Evolutionary conservation across 108 stramenopile genomes (phyloP).

Genomic region (Aureococcus anophagefferens): DNA sequence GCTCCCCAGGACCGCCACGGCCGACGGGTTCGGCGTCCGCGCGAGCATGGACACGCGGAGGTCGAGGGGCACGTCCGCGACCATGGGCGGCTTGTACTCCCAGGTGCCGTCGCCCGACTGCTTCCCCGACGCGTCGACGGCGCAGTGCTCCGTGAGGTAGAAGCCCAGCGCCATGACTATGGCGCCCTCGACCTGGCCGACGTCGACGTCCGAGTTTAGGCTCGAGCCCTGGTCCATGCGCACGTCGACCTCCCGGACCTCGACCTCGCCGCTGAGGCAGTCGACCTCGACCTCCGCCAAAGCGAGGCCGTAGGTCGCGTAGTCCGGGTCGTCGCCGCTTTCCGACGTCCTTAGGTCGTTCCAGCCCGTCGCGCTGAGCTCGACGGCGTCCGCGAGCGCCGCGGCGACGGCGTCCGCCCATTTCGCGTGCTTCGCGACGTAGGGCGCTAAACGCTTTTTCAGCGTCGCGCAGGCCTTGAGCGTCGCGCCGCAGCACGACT

Average conservation of each 20-base stretch:
- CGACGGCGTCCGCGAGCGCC: no score
- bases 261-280: constrained; percentile 20
- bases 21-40: constrained; percentile 3
- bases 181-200: constrained; percentile 36
- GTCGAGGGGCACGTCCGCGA: constrained; percentile 20
- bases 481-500: constrained; percentile 18
- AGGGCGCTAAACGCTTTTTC: no score
- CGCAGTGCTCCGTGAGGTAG: constrained; percentile 19
- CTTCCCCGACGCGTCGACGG: constrained; percentile 4
- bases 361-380: constrained; percentile 16
- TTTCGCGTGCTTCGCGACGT: no score
- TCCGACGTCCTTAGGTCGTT: no score
- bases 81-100: constrained; percentile 32
- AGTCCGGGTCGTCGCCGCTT: constrained; percentile 9
- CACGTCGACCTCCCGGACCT: constrained; percentile 15
- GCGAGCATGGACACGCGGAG: constrained; percentile 22
- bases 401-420: no score
- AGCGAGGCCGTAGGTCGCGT: constrained; percentile 24
- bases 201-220: constrained; percentile 24
- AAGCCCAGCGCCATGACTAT: constrained; percentile 33
- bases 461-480: constrained; percentile 21
- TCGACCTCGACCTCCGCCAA: constrained; percentile 26
- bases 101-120: constrained; percentile 19
- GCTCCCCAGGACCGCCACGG: constrained; percentile 8
- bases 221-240: constrained; percentile 25